Percentiles rank a stretch among this genome's conserved stretches.
Evolutionary conservation across 495 filamentous ascomycete genomes (phyloP).

Genomic region (Podospora pseudopauciseta): DNA sequence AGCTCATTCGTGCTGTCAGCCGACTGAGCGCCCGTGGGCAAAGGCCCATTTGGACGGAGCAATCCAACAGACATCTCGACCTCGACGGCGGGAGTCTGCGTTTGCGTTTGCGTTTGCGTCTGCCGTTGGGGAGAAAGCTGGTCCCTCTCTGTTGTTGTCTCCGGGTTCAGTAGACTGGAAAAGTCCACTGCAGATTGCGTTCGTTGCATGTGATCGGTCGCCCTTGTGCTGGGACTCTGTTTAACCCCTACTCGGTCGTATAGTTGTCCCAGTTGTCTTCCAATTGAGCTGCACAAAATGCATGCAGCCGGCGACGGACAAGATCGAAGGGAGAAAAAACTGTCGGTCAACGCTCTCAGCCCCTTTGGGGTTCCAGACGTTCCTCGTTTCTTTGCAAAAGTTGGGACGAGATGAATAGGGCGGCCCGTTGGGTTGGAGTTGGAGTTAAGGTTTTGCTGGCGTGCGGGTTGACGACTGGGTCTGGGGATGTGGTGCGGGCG

Average conservation of each 20-base stretch:
- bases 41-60: constrained; percentile 66
- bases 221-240: constrained; percentile 21
- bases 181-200: constrained; percentile 70
- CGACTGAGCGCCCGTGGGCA: constrained; percentile 52
- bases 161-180: constrained; percentile 72
- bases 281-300: constrained; percentile 27
- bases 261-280: constrained; percentile 11
- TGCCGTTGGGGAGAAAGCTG: constrained; percentile 29
- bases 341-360: neutral
- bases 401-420: neutral
- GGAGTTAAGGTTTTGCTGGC: constrained; percentile 7
- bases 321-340: constrained; percentile 4
- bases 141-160: constrained; percentile 26
- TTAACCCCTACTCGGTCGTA: constrained; percentile 9
- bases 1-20: constrained; percentile 60
- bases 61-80: constrained; percentile 65
- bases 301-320: constrained; percentile 20
- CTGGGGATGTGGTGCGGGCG: constrained; percentile 17
- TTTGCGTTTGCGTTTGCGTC: constrained; percentile 33
- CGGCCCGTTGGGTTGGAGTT: constrained; percentile 7
- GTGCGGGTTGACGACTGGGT: constrained; percentile 11
- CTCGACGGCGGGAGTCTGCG: constrained; percentile 34
- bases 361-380: neutral
- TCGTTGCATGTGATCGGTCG: constrained; percentile 65
- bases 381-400: constrained; percentile 1